phyloP scores from a whole-genome alignment of 306 rosid species.

The Begonia masoniana region DNA sequence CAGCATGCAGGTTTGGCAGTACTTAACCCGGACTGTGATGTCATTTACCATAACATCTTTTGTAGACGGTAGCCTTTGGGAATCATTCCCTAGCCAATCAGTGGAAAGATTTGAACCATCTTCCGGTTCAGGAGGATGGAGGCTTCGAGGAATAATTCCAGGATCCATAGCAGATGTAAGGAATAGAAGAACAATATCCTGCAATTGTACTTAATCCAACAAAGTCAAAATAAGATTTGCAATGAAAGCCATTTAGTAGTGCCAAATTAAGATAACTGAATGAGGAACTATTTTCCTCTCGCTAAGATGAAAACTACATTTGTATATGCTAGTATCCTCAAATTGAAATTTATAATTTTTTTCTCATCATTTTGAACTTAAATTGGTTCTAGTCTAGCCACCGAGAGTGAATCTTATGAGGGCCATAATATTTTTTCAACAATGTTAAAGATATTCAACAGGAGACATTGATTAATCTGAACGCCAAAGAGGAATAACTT shows the following conservation, averaged over 20 bases:
- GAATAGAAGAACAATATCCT: conserved; percentile 53
- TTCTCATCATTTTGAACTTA: no score
- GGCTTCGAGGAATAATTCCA: conserved; percentile 60
- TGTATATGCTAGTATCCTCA: no score
- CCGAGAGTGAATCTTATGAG: no score
- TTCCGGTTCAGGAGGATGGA: conserved; percentile 46
- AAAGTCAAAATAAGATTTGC: neutral
- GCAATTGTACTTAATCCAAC: conserved; percentile 13
- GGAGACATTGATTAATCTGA: conserved; percentile 1
- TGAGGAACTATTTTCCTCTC: no score
- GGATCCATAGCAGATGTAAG: conserved; percentile 82
- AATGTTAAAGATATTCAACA: no score
- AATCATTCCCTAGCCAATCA: conserved; percentile 24
- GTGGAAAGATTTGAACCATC: conserved; percentile 22
- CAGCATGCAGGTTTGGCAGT: conserved; percentile 63
- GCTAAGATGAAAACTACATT: no score
- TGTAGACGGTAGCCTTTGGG: conserved; percentile 28
- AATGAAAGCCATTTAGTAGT: neutral
- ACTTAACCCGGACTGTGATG: conserved; percentile 38
- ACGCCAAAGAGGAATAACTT: conserved; percentile 4
- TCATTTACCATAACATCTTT: conserved; percentile 51
- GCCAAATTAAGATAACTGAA: no score
- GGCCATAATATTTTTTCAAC: no score
- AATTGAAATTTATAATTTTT: no score
- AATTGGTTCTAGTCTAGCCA: no score